These are phyloP conservation scores for Leucocoprinus leucothites DNA, from an alignment of 768 basidiomycete species.

Conservation along the genomic window DNA sequence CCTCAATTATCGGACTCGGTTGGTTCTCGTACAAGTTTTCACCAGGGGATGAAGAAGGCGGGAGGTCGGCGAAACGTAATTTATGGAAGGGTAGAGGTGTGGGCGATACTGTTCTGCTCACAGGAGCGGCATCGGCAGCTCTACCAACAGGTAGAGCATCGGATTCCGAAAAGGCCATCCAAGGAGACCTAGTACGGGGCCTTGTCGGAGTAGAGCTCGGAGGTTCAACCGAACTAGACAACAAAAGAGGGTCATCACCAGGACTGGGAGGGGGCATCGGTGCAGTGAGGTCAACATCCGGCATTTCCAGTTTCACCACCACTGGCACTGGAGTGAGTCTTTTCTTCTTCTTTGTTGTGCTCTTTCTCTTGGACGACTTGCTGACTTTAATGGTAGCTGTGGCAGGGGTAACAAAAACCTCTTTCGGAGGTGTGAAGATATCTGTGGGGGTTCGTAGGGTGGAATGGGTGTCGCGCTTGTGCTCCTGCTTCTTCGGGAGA, in stretches of 20 bases:
- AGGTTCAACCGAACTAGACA: slow-evolving; percentile 41
- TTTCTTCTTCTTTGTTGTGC: slow-evolving; percentile 13
- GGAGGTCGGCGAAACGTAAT: slow-evolving; percentile 13
- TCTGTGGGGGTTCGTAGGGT: slow-evolving; percentile 65
- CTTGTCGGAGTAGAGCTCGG: slow-evolving; percentile 22
- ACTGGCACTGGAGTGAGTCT: slow-evolving; percentile 18
- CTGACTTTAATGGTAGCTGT: slow-evolving; percentile 4
- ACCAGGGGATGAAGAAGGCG: slow-evolving; percentile 18
- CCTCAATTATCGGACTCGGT: not conserved
- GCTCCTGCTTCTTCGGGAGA: slow-evolving; percentile 23
- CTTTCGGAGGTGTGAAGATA: slow-evolving; percentile 69
- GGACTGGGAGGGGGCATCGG: slow-evolving; percentile 72
- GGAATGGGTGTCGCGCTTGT: slow-evolving; percentile 56
- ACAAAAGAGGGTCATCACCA: slow-evolving; percentile 70
- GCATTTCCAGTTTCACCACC: slow-evolving; percentile 61
- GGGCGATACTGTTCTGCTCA: slow-evolving; percentile 14
- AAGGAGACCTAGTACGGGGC: not conserved
- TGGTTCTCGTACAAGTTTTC: too few relatives aligned
- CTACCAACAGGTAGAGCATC: slow-evolving; percentile 4
- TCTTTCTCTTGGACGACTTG: slow-evolving; percentile 13
- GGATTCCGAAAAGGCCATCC: slow-evolving; percentile 4
- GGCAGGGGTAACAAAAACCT: slow-evolving; percentile 47
- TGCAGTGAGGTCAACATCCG: slow-evolving; percentile 53
- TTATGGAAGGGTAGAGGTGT: not conserved
- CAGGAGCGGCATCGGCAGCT: slow-evolving; percentile 19